Conservation (phyloP, 2,329 filamentous ascomycete genomes). For the Penicillium sclerotiorum region DNA sequence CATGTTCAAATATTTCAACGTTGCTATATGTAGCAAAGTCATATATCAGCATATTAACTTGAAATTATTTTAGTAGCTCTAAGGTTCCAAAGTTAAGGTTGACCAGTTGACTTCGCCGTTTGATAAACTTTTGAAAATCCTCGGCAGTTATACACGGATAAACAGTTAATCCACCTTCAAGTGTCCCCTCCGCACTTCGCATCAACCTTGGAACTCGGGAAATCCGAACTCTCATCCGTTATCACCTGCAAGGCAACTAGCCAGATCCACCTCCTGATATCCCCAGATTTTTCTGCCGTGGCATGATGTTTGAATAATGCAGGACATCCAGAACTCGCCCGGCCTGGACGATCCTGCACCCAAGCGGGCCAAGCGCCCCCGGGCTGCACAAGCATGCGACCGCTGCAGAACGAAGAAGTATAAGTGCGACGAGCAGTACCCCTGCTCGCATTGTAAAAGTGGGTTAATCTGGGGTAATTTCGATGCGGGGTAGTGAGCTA, state of each 20-base stretch:
- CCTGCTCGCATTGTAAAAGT: conserved; percentile 51
- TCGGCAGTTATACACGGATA: too few relatives aligned
- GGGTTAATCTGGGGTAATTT: conserved; percentile 14
- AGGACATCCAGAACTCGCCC: conserved; percentile 35
- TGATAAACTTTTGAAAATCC: too few relatives aligned
- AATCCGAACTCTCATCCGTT: conserved; percentile 4
- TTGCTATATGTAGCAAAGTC: too few relatives aligned
- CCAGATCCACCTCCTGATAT: conserved; percentile 9
- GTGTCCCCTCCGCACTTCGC: not conserved
- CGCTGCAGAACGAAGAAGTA: conserved; percentile 53
- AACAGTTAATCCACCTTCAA: not conserved
- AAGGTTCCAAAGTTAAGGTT: too few relatives aligned
- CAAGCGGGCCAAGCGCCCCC: conserved; percentile 38
- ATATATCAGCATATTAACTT: too few relatives aligned
- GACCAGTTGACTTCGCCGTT: too few relatives aligned
- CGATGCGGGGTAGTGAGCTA: not conserved
- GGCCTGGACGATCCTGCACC: conserved; percentile 19
- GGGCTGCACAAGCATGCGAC: conserved; percentile 52
- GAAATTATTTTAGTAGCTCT: too few relatives aligned
- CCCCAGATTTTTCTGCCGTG: not conserved
- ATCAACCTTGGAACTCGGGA: not conserved
- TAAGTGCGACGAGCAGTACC: conserved; percentile 51
- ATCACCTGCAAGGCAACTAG: conserved; percentile 11
- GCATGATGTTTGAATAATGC: conserved; percentile 32
- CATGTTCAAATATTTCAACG: too few relatives aligned